A percentile compares a stretch with the other conserved stretches of the same genome.
phyloP scores from a whole-genome alignment of 345 rosid genomes.

The Brassica juncea region DNA sequence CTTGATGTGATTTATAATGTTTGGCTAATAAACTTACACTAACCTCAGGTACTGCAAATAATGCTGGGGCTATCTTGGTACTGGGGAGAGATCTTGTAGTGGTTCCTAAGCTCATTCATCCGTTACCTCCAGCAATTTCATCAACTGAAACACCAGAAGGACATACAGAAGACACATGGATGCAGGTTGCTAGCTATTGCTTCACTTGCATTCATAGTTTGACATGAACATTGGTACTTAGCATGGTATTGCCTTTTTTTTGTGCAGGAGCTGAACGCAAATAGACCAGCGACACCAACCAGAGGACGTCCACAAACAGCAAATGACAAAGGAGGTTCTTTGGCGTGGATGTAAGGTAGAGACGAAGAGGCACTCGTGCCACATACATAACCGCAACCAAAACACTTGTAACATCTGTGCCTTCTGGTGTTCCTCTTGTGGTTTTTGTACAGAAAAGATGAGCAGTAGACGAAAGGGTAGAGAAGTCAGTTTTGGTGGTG shows the following conservation, averaged over 20 bases:
- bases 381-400: conserved; percentile 12
- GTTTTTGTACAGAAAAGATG: conserved; percentile 31
- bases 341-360: conserved; percentile 67
- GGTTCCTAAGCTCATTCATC: conserved; percentile 92
- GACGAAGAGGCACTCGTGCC: conserved; percentile 13
- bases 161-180: conserved; percentile 88
- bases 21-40: not conserved
- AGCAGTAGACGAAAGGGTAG: conserved; percentile 16
- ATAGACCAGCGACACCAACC: conserved; percentile 89
- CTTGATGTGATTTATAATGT: not conserved
- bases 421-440: conserved; percentile 28
- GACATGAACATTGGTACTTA: conserved; percentile 5
- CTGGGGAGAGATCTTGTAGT: conserved; percentile 92
- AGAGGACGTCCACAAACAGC: conserved; percentile 83
- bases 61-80: conserved; percentile 92
- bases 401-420: conserved; percentile 25
- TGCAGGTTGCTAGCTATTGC: conserved; percentile 60
- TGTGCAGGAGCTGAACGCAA: conserved; percentile 81
- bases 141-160: conserved; percentile 54
- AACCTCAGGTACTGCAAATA: conserved; percentile 79
- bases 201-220: not conserved
- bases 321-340: conserved; percentile 70
- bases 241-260: not conserved
- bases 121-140: conserved; percentile 75
- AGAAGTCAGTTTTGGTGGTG: conserved; percentile 45